These are phyloP conservation scores for Leptodontidium sp. DNA, from an alignment of 2,329 filamentous ascomycete genomes.

Conservation along the genomic window DNA sequence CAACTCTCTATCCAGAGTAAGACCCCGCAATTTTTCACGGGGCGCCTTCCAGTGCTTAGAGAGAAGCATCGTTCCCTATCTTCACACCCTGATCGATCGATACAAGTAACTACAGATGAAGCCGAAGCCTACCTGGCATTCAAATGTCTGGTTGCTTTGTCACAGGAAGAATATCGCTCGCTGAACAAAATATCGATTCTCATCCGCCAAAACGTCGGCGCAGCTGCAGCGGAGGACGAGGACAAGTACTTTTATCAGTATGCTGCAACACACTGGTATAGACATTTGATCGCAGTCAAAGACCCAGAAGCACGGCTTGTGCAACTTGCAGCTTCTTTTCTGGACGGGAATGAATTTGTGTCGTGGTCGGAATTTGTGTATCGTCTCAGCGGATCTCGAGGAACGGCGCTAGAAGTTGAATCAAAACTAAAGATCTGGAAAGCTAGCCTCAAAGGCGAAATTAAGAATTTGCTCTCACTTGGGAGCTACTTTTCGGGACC, in stretches of 20 bases:
- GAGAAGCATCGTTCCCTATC: too few species aligned
- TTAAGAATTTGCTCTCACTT: background rate
- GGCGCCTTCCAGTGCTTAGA: too few species aligned
- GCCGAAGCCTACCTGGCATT: background rate
- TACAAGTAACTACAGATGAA: background rate
- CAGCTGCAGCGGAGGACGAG: background rate
- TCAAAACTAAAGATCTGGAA: conserved; percentile 2
- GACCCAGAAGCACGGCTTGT: background rate
- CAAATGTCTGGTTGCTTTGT: background rate
- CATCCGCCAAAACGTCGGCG: background rate
- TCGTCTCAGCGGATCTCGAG: background rate
- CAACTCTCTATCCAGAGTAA: too few species aligned
- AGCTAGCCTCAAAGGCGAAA: background rate
- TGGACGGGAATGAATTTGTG: background rate
- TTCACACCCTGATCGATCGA: background rate
- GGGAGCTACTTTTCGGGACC: background rate
- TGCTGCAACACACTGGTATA: conserved; percentile 8
- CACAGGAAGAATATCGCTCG: conserved; percentile 7
- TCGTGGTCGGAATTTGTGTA: conserved; percentile 7
- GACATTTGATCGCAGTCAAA: background rate
- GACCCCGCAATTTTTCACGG: too few species aligned
- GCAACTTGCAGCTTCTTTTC: background rate
- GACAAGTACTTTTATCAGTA: conserved; percentile 10
- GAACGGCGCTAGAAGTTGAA: background rate
- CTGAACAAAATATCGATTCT: conserved; percentile 3